Evolutionary conservation across 2,329 filamentous ascomycete genomes (phyloP).

Genomic region (Didymella glomerata): DNA sequence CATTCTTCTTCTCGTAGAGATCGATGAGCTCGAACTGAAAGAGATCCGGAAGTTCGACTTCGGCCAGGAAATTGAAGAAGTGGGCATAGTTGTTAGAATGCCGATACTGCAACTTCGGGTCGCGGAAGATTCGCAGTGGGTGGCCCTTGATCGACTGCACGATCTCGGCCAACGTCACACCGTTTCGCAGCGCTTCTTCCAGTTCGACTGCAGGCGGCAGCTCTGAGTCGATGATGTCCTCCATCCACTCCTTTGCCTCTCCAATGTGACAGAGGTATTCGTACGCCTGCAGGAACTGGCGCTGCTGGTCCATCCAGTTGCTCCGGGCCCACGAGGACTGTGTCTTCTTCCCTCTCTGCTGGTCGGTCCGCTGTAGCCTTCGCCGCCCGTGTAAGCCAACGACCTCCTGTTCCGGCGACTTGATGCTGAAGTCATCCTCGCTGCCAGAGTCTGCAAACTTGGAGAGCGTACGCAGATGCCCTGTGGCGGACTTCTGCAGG

Average conservation of each 20-base stretch:
- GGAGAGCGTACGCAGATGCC: slow-evolving; percentile 86
- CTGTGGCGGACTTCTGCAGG: slow-evolving; percentile 87
- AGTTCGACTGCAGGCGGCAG: slow-evolving; percentile 93
- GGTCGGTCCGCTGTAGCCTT: slow-evolving; percentile 76
- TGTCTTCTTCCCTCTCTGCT: slow-evolving; percentile 61
- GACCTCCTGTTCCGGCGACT: slow-evolving; percentile 81
- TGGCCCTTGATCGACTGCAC: slow-evolving; percentile 85
- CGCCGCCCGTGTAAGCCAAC: slow-evolving; percentile 85
- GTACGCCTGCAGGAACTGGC: slow-evolving; percentile 95
- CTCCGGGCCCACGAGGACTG: slow-evolving; percentile 74
- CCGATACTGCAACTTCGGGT: slow-evolving; percentile 86
- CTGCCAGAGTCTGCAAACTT: slow-evolving; percentile 78
- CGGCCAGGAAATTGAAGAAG: slow-evolving; percentile 92
- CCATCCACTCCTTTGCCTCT: slow-evolving; percentile 99
- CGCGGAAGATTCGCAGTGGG: slow-evolving; percentile 81
- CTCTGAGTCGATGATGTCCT: slow-evolving; percentile 82
- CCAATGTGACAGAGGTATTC: slow-evolving; percentile 99
- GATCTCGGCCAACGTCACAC: slow-evolving; percentile 92
- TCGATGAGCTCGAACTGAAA: slow-evolving; percentile 98
- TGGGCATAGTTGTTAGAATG: slow-evolving; percentile 98
- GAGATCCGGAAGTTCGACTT: slow-evolving; percentile 90
- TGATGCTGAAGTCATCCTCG: slow-evolving; percentile 82
- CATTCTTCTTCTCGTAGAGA: slow-evolving; percentile 99
- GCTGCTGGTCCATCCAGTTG: slow-evolving; percentile 99
- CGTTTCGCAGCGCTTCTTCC: slow-evolving; percentile 90